Conservation (phyloP, 225 moss, liverwort and hornwort species). For the Marchantia polymorpha region DNA sequence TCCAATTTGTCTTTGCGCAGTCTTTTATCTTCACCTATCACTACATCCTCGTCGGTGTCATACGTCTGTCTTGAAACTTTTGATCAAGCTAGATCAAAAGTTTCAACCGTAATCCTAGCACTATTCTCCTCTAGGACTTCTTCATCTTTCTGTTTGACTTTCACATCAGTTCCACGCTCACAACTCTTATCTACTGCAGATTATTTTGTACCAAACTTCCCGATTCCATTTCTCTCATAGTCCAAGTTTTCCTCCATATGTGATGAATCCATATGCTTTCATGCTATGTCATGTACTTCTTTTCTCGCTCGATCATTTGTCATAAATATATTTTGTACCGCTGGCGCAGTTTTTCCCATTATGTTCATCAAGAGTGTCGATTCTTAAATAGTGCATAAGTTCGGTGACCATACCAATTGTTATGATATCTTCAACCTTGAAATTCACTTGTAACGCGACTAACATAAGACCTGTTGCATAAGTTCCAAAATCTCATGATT, state of each 20-base stretch:
- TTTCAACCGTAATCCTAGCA: conserved; percentile 40
- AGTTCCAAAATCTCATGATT: conserved; percentile 91
- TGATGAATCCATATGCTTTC: conserved; percentile 58
- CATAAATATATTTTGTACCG: conserved; percentile 52
- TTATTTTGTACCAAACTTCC: conserved; percentile 54
- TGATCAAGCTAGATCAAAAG: conserved; percentile 56
- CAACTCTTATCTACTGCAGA: conserved; percentile 46
- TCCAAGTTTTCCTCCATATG: conserved; percentile 64
- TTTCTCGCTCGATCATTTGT: conserved; percentile 72
- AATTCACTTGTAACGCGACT: conserved; percentile 83
- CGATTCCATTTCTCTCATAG: conserved; percentile 39
- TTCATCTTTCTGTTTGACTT: conserved; percentile 77
- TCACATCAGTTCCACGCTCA: conserved; percentile 59
- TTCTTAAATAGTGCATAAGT: conserved; percentile 89
- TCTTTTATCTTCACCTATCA: conserved; percentile 78
- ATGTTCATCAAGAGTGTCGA: conserved; percentile 76
- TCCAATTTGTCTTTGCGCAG: conserved; percentile 83
- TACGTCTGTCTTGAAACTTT: conserved; percentile 64
- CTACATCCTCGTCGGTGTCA: conserved; percentile 89
- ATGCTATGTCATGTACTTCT: conserved; percentile 70
- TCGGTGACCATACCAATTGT: conserved; percentile 90
- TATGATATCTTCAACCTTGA: conserved; percentile 84
- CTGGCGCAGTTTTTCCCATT: conserved; percentile 36
- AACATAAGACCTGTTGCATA: conserved; percentile 93
- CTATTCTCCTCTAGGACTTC: conserved; percentile 64